Base-by-base conservation (phyloP, 148 eudicot species). In the Polygonum maritimum region DNA sequence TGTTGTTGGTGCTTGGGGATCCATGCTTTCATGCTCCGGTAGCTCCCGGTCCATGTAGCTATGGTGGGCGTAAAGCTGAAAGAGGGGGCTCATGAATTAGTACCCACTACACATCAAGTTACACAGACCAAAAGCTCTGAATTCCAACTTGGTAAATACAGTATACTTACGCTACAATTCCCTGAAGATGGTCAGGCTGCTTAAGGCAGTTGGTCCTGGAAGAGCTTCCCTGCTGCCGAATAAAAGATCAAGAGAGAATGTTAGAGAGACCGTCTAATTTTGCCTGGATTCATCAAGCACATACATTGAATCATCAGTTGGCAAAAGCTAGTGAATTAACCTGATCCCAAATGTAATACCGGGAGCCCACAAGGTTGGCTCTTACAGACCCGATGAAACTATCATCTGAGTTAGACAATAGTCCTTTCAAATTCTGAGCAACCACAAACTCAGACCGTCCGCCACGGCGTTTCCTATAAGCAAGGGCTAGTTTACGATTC, bases 401-500 rank as follows among this genome's bases (percentile, higher is more conserved):
- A 62, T 94, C 97, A 36, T 95, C 97, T 26, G 85, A 73, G 45
- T 38, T 78, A 72, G 82, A 79, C 65, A 77, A 48, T 13, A 87
- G 75, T 10, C 97, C 97, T 78, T 89, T 89, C 18, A 82, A 77
- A 75, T 86, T 83, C 79, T 88, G 93, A 67, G 97, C 94, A 47
- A 92, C 81, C 16, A 81, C 75, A 80, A 92, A 92, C 75, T 82
- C 81, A 0, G 97, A 92, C 75, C 94, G 88, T 38, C 98, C 97
- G 72, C 79, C 85, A 18, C 81, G 92, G 71, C 96, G 76, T 75
- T 78, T 83, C 79, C 90, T 97, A 80, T 84, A 88, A 60, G 96
- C 98, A 31, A 95, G 85, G 10, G 97, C 98, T 45, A 95, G 96
- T 75, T 95, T 92, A 58, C 98, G 83, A 52, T 95, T 87, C 74